Evolutionary conservation across 257 asterid genomes (phyloP).

Genomic region (Nyctanthes arbortristis): DNA sequence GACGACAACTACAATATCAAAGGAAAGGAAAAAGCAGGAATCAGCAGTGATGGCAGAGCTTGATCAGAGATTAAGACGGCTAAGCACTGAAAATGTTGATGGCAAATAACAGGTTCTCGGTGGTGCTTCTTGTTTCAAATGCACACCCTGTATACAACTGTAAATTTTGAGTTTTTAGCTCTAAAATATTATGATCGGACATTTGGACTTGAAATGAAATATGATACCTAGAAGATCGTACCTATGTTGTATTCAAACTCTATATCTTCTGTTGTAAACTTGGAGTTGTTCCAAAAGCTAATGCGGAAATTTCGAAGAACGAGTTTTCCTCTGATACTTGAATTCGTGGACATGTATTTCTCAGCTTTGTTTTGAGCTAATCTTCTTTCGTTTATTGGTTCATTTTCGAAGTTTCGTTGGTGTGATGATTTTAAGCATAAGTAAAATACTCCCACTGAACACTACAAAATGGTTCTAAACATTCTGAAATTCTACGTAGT

Average conservation of each 20-base stretch:
- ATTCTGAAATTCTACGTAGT: too few relatives aligned
- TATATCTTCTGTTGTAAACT: too few relatives aligned
- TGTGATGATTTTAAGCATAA: too few relatives aligned
- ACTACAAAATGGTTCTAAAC: too few relatives aligned
- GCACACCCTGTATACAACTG: not conserved
- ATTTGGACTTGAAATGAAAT: not conserved
- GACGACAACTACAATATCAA: slow-evolving; percentile 72
- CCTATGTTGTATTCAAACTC: not conserved
- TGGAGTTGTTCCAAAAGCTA: too few relatives aligned
- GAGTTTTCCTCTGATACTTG: too few relatives aligned
- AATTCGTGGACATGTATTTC: not conserved
- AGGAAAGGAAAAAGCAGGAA: slow-evolving; percentile 94
- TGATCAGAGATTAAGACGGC: slow-evolving; percentile 74
- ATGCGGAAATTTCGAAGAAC: too few relatives aligned
- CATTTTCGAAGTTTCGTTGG: not conserved
- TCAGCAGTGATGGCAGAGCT: slow-evolving; percentile 98
- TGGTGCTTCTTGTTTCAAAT: not conserved
- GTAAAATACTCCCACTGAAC: too few relatives aligned
- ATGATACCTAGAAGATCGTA: not conserved
- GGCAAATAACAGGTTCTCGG: slow-evolving; percentile 32
- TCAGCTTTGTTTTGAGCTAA: not conserved
- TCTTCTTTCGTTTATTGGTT: not conserved
- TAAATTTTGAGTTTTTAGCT: not conserved
- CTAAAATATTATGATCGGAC: not conserved
- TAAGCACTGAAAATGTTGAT: slow-evolving; percentile 44